Conservation (phyloP, 148 eudicot species). For the Spergularia marina region DNA sequence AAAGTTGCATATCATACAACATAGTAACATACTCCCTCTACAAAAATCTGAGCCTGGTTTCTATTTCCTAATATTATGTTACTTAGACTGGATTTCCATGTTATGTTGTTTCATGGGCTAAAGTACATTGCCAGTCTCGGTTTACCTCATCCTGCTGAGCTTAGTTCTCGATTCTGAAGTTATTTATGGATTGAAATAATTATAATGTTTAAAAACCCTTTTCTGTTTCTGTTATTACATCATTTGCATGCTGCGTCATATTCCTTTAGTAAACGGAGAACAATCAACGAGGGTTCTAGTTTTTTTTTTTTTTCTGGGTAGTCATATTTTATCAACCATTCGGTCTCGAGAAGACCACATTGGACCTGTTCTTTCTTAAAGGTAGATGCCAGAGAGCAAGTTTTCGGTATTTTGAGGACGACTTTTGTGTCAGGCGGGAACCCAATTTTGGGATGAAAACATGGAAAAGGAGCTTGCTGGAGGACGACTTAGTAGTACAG, state of each 20-base stretch:
- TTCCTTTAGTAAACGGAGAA: neutral
- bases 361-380: neutral
- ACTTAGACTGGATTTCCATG: neutral
- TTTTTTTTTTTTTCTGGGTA: neutral
- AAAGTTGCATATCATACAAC: neutral
- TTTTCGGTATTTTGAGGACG: slow-evolving; percentile 3
- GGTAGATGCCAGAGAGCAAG: neutral
- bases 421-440: slow-evolving; percentile 68
- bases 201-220: neutral
- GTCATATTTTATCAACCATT: neutral
- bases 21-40: neutral
- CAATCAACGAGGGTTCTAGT: neutral
- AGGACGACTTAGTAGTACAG: slow-evolving; percentile 78
- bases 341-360: neutral
- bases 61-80: neutral
- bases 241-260: neutral
- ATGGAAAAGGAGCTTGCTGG: slow-evolving; percentile 78
- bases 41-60: neutral
- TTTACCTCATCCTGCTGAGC: neutral
- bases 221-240: neutral
- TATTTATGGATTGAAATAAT: no score
- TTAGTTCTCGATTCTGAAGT: neutral
- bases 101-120: neutral
- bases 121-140: neutral
- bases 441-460: slow-evolving; percentile 97